These are phyloP conservation scores for Penicillium bovifimosum DNA, from an alignment of 495 filamentous ascomycete species.

Conservation along the genomic window DNA sequence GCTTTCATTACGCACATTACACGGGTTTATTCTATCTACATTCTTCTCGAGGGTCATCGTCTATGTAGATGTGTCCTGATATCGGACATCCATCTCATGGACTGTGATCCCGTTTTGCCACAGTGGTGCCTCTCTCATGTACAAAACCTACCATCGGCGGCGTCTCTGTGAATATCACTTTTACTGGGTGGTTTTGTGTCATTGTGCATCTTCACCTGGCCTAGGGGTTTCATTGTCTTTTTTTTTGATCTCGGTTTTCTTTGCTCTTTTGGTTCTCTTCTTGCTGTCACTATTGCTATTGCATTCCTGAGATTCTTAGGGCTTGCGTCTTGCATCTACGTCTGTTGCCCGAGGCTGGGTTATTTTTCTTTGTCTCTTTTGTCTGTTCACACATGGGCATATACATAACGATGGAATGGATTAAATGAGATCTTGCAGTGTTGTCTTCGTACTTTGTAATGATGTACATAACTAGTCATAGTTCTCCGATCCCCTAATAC, in stretches of 20 bases:
- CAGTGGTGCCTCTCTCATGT: conserved; percentile 12
- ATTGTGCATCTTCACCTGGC: neutral
- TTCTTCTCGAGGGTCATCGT: neutral
- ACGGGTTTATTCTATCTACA: neutral
- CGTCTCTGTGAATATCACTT: conserved; percentile 6
- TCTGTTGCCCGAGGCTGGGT: neutral
- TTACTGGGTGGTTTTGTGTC: neutral
- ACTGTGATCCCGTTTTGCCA: no score
- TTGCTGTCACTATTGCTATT: neutral
- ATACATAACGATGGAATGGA: conserved; percentile 8
- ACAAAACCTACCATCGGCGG: conserved; percentile 20
- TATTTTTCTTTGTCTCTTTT: conserved; percentile 1
- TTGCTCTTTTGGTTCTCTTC: neutral
- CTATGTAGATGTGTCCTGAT: no score
- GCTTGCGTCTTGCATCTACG: neutral
- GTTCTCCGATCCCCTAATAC: no score
- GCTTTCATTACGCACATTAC: neutral
- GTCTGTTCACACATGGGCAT: neutral
- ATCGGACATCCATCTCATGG: no score
- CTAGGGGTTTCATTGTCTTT: neutral
- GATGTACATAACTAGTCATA: no score
- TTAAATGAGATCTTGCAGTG: conserved; percentile 1
- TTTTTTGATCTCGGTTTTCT: neutral
- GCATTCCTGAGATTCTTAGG: neutral
- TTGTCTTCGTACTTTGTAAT: neutral